Conservation (phyloP, 106 monocot genomes). For the Dendrobium nobile region DNA sequence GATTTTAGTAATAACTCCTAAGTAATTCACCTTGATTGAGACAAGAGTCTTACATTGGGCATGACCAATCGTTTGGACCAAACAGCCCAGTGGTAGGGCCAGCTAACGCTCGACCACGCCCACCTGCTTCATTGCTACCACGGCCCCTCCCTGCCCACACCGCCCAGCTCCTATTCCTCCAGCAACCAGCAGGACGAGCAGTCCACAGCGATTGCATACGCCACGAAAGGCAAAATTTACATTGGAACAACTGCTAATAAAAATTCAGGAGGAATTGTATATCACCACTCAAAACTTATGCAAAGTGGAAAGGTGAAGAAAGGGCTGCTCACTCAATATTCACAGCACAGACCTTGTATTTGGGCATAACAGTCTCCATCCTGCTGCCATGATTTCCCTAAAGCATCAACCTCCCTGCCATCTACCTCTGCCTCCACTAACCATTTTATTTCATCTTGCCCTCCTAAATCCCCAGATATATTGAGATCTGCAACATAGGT, state of each 20-base stretch:
- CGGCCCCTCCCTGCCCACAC: slow-evolving; percentile 64
- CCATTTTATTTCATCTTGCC: slow-evolving; percentile 24
- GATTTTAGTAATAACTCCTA: not conserved
- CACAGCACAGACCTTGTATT: slow-evolving; percentile 99
- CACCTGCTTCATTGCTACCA: slow-evolving; percentile 44
- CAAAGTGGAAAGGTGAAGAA: slow-evolving; percentile 30
- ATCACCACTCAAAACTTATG: not conserved
- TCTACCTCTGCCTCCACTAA: slow-evolving; percentile 59
- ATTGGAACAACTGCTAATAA: slow-evolving; percentile 74
- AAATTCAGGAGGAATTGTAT: slow-evolving; percentile 9
- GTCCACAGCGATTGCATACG: slow-evolving; percentile 95
- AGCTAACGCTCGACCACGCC: slow-evolving; percentile 39
- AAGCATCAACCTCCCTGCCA: slow-evolving; percentile 63
- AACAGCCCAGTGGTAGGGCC: slow-evolving; percentile 88
- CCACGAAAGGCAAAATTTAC: slow-evolving; percentile 99
- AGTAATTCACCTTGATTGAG: not conserved
- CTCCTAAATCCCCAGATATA: slow-evolving; percentile 20
- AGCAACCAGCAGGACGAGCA: slow-evolving; percentile 87
- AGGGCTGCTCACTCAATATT: slow-evolving; percentile 96
- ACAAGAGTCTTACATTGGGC: slow-evolving; percentile 76
- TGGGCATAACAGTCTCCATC: slow-evolving; percentile 98
- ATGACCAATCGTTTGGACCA: slow-evolving; percentile 99
- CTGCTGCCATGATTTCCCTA: slow-evolving; percentile 88
- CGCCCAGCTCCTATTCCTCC: slow-evolving; percentile 56
- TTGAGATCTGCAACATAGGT: slow-evolving; percentile 16